Conservation (phyloP, 2,329 filamentous ascomycete species). For the Septoria linicola region DNA sequence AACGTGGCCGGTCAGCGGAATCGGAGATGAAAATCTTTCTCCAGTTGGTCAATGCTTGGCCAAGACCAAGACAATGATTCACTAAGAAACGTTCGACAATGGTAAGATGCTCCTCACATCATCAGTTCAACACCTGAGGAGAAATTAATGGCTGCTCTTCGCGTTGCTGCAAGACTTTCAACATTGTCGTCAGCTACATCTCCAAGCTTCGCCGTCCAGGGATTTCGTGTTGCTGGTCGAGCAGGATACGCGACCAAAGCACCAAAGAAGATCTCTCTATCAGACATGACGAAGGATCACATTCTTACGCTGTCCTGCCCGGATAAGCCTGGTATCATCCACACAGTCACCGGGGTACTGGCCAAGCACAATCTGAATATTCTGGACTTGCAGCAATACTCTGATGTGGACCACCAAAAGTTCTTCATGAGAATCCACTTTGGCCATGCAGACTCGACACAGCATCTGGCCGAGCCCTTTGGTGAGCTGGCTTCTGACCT, state of each 20-base stretch:
- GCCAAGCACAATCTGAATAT: slow-evolving; percentile 74
- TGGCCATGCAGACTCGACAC: slow-evolving; percentile 55
- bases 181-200: slow-evolving; percentile 6
- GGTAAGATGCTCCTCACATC: not conserved
- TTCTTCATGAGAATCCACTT: slow-evolving; percentile 93
- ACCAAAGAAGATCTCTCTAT: not conserved
- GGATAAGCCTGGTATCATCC: slow-evolving; percentile 80
- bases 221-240: slow-evolving; percentile 8
- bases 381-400: slow-evolving; percentile 81
- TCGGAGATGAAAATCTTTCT: slow-evolving; percentile 13
- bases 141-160: slow-evolving; percentile 10
- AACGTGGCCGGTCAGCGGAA: not conserved
- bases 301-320: slow-evolving; percentile 81
- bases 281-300: slow-evolving; percentile 49
- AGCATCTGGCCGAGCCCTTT: slow-evolving; percentile 57
- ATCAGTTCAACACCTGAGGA: slow-evolving; percentile 11
- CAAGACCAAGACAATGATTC: slow-evolving; percentile 14
- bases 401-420: slow-evolving; percentile 67
- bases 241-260: slow-evolving; percentile 11
- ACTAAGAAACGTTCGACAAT: not conserved
- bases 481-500: slow-evolving; percentile 61
- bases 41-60: slow-evolving; percentile 6
- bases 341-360: slow-evolving; percentile 77
- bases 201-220: slow-evolving; percentile 2
- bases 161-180: slow-evolving; percentile 11